Conservation (phyloP, 225 moss, liverwort and hornwort genomes). For the Physcomitrellopsis africana region DNA sequence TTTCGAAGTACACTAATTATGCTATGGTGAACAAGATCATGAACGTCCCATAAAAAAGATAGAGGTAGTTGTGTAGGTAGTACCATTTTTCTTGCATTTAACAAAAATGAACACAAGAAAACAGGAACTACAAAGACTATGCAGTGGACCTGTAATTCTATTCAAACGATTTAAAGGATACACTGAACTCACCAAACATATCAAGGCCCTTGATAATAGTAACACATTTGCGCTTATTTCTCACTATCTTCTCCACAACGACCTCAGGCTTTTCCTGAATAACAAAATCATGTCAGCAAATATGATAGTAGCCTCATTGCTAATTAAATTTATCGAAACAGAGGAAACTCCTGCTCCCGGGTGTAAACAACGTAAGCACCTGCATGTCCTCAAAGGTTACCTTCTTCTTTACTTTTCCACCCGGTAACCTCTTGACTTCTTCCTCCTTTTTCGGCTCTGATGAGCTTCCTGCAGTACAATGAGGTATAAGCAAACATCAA, state of each 20-base stretch:
- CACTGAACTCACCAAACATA: conserved; percentile 80
- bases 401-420: conserved; percentile 99
- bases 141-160: not conserved
- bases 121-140: not conserved
- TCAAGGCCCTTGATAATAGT: conserved; percentile 99
- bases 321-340: conserved; percentile 13
- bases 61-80: not conserved
- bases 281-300: conserved; percentile 22
- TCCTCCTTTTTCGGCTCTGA: conserved; percentile 86
- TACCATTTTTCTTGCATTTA: too few species aligned
- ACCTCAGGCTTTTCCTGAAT: conserved; percentile 97
- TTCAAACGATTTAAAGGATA: not conserved
- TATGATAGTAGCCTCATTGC: not conserved
- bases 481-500: conserved; percentile 13
- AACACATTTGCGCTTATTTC: conserved; percentile 98
- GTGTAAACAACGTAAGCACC: conserved; percentile 54
- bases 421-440: conserved; percentile 96
- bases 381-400: conserved; percentile 53
- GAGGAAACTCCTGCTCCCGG: conserved; percentile 7
- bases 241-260: conserved; percentile 95
- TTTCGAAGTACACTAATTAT: too few species aligned
- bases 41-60: too few species aligned
- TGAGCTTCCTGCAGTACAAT: conserved; percentile 71
- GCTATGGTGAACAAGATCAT: too few species aligned
- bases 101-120: conserved; percentile 8